Evolutionary conservation across 1,284 basidiomycete species (phyloP).

Genomic region (Trichosporon sp.): DNA sequence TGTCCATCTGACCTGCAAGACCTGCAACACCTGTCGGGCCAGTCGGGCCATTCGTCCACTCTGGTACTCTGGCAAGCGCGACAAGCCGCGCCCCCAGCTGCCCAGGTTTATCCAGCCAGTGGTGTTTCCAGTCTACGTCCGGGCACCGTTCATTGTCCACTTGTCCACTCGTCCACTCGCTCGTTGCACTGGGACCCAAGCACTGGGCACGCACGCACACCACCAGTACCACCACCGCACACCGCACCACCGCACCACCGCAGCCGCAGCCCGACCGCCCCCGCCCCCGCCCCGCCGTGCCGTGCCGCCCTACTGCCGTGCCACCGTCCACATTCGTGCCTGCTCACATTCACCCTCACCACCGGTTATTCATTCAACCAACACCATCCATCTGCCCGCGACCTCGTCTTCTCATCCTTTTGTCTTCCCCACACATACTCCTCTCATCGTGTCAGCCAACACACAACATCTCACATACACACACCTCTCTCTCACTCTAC

Average conservation of each 20-base stretch:
- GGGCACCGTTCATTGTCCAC: neutral
- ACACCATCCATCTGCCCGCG: constrained; percentile 12
- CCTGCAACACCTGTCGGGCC: neutral
- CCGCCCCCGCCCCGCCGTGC: neutral
- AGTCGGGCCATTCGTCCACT: neutral
- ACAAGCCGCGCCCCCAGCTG: neutral
- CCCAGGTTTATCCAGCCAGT: too few species aligned
- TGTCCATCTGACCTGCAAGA: neutral
- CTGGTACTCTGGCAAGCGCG: neutral
- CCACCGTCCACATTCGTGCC: constrained; percentile 6
- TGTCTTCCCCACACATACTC: constrained; percentile 8
- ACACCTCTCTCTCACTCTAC: neutral
- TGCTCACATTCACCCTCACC: constrained; percentile 10
- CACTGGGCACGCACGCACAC: neutral
- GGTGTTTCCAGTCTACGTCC: neutral
- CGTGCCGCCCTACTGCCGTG: constrained; percentile 11
- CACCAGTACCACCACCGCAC: neutral
- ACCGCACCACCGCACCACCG: neutral
- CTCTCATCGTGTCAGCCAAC: neutral
- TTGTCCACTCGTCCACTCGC: too few species aligned
- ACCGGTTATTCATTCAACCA: constrained; percentile 7
- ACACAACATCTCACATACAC: neutral
- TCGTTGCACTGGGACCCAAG: too few species aligned
- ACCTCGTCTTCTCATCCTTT: neutral
- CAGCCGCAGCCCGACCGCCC: neutral